Base-by-base conservation (phyloP, 1,139 yeast species). In the Blastobotrys raffinosifermentans region DNA sequence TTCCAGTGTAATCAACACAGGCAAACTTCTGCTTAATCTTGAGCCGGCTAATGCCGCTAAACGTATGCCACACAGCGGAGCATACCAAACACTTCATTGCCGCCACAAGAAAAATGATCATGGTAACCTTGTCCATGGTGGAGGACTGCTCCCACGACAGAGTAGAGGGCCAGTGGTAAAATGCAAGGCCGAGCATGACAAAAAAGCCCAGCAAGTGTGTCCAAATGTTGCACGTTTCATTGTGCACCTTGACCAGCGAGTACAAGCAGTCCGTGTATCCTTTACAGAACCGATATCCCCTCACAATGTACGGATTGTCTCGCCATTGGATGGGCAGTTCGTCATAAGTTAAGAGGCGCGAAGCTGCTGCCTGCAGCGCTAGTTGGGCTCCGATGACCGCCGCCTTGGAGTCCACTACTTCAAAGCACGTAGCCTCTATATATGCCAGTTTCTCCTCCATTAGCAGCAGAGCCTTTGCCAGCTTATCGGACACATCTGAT, bases 171-270 rank as follows among this genome's bases (percentile, higher is more conserved):
- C 73, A 81, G 49, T 80, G 81, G 46, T 63, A 65, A 11, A 75
- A 43, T 18, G 77, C 70, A 22, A 87, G 57, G 47, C 77, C 80
- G 1, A 72, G 41, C 60, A 89, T 64, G 22, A 75, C 54, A 2
- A 74, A 35, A 7, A 82, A 72, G 10, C 96, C 98, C 2, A 75
- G 35, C 22, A 86, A 55, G 63, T 91, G 98, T 0, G 96, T 73
- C 98, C 98, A 91, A 41, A 91, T 87, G 62, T 91, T 91, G 60
- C 85, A 74, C 1, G 95, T 73, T 59, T 91, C 98, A 57, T 91
- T 91, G 62, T 91, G 97, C 63, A 82, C 56, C 46, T 73, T 55
- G 60, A 69, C 75, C 9, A 83, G 62, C 39, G 83, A 73, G 41
- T 61, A 57, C 26, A 77, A 52, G 54, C 93, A 83, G 41, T 72